Conservation (phyloP, 495 filamentous ascomycete genomes). For the Penicillium waksmanii region DNA sequence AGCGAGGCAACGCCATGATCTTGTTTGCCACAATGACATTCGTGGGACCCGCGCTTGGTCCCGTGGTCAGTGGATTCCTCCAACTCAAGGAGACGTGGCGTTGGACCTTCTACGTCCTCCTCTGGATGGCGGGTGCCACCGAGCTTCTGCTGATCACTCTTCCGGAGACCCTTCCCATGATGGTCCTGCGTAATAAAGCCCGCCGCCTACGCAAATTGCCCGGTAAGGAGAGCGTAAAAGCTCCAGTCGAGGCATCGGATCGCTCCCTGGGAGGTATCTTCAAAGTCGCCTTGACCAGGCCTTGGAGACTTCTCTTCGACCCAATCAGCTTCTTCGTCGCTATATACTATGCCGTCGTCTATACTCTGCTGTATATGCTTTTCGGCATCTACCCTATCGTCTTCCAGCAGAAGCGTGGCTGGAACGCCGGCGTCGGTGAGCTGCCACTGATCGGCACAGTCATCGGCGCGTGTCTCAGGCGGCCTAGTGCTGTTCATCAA, state of each 20-base stretch:
- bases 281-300: conserved; percentile 53
- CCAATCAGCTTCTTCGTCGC: conserved; percentile 50
- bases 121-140: conserved; percentile 45
- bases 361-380: conserved; percentile 60
- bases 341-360: conserved; percentile 56
- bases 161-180: conserved; percentile 40
- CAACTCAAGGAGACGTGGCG: conserved; percentile 49
- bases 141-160: conserved; percentile 50
- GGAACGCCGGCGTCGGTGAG: conserved; percentile 53
- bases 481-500: conserved; percentile 39
- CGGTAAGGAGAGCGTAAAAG: conserved; percentile 50
- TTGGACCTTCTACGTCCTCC: conserved; percentile 52
- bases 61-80: conserved; percentile 50
- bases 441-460: conserved; percentile 54
- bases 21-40: conserved; percentile 50
- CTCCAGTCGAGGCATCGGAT: conserved; percentile 46
- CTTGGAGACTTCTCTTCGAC: conserved; percentile 50
- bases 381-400: conserved; percentile 26
- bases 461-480: conserved; percentile 1
- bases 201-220: conserved; percentile 41
- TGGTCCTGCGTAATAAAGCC: conserved; percentile 34
- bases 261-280: conserved; percentile 46
- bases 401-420: conserved; percentile 49
- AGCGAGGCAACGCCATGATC: conserved; percentile 55
- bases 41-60: conserved; percentile 37